Evolutionary conservation across 345 rosid genomes (phyloP).

Genomic region (Pistacia atlantica): DNA sequence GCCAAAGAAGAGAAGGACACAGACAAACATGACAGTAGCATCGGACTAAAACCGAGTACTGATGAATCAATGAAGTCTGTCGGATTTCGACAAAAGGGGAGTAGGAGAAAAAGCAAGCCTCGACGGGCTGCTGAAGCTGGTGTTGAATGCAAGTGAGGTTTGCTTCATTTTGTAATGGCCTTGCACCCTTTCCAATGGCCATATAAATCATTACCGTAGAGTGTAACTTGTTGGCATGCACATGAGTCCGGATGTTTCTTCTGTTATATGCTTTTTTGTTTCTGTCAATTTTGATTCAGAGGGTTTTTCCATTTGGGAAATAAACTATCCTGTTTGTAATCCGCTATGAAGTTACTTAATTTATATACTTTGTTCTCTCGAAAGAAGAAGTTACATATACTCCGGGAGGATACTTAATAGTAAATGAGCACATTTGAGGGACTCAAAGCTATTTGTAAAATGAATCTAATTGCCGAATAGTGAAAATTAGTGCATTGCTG

Average conservation of each 20-base stretch:
- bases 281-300: conserved; percentile 19
- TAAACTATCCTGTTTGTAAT: conserved; percentile 13
- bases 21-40: conserved; percentile 51
- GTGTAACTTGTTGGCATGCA: conserved; percentile 5
- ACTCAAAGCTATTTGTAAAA: background rate
- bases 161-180: conserved; percentile 12
- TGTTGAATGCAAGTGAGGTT: conserved; percentile 59
- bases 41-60: conserved; percentile 41
- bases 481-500: background rate
- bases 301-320: background rate
- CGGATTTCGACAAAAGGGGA: conserved; percentile 64
- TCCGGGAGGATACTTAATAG: background rate
- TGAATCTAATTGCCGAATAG: background rate
- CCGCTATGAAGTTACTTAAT: conserved; percentile 7
- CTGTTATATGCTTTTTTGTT: conserved; percentile 3
- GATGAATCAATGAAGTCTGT: conserved; percentile 43
- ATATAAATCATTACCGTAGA: background rate
- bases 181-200: background rate
- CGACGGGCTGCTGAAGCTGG: conserved; percentile 85
- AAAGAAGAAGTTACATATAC: background rate
- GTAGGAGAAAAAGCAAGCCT: conserved; percentile 76
- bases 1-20: conserved; percentile 34
- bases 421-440: background rate
- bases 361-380: background rate
- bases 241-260: conserved; percentile 19